A percentile compares a stretch with the other conserved stretches of the same genome.
Conservation (phyloP, 176 grass and related monocot species). For the Oryza rufipogon region DNA sequence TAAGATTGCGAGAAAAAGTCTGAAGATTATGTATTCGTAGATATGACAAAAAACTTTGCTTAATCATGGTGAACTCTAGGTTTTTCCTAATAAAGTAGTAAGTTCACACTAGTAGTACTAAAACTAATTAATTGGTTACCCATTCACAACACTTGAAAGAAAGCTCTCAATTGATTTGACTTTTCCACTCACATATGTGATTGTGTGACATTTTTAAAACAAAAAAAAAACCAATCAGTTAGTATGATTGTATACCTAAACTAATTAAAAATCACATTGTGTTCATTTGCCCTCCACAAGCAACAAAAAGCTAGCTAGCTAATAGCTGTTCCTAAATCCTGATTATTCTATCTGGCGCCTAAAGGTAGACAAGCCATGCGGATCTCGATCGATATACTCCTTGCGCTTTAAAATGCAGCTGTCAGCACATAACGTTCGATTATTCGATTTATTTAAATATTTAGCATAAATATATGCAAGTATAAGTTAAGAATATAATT, state of each 20-base stretch:
- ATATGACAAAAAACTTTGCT: background rate
- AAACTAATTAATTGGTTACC: background rate
- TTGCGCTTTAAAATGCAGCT: too few relatives aligned
- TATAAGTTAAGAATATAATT: too few relatives aligned
- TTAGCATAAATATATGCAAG: too few relatives aligned
- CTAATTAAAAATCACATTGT: background rate
- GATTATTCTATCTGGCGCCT: background rate
- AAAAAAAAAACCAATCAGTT: background rate
- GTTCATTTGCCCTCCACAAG: background rate
- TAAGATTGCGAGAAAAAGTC: too few relatives aligned
- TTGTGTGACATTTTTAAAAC: background rate
- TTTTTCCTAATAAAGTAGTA: too few relatives aligned
- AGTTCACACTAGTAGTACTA: background rate
- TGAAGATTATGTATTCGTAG: too few relatives aligned
- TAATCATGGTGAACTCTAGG: background rate
- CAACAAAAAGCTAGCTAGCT: conserved; percentile 24
- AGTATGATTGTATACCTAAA: background rate
- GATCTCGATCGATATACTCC: background rate
- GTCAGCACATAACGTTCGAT: too few relatives aligned
- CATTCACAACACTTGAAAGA: background rate
- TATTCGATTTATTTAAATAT: too few relatives aligned
- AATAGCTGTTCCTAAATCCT: background rate
- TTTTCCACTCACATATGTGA: background rate
- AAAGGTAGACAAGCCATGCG: background rate
- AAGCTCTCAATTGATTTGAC: background rate